Conservation (phyloP, 2,329 filamentous ascomycete genomes). For the Colletotrichum trifolii region DNA sequence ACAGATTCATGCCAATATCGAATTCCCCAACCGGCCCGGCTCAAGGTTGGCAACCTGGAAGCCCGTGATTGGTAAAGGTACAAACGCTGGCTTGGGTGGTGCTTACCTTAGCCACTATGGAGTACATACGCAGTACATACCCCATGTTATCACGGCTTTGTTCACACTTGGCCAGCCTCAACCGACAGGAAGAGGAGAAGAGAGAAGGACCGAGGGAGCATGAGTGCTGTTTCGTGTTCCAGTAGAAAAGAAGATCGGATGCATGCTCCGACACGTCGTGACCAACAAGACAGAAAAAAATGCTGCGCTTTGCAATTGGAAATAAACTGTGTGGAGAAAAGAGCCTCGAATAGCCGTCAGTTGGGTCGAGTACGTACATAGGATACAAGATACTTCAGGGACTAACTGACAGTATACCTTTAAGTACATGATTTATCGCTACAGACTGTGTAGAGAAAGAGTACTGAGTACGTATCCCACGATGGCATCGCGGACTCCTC, state of each 20-base stretch:
- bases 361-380: slow-evolving; percentile 3
- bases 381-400: background rate
- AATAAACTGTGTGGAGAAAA: slow-evolving; percentile 30
- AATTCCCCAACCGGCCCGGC: slow-evolving; percentile 24
- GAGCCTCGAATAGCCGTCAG: slow-evolving; percentile 36
- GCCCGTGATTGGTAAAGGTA: no score
- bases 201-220: background rate
- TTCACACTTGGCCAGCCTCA: background rate
- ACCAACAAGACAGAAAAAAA: slow-evolving; percentile 8
- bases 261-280: slow-evolving; percentile 23
- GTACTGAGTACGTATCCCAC: slow-evolving; percentile 17
- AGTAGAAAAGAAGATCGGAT: slow-evolving; percentile 16
- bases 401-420: background rate
- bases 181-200: background rate
- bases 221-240: background rate
- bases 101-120: slow-evolving; percentile 6
- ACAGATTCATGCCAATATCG: slow-evolving; percentile 11
- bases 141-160: no score
- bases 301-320: background rate
- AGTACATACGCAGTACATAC: no score
- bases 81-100: background rate
- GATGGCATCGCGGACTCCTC: slow-evolving; percentile 12
- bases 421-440: background rate
- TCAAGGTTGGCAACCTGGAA: slow-evolving; percentile 1
- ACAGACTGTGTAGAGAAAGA: background rate